Conservation (phyloP, 768 basidiomycete genomes). For the Psilocybe sp. region DNA sequence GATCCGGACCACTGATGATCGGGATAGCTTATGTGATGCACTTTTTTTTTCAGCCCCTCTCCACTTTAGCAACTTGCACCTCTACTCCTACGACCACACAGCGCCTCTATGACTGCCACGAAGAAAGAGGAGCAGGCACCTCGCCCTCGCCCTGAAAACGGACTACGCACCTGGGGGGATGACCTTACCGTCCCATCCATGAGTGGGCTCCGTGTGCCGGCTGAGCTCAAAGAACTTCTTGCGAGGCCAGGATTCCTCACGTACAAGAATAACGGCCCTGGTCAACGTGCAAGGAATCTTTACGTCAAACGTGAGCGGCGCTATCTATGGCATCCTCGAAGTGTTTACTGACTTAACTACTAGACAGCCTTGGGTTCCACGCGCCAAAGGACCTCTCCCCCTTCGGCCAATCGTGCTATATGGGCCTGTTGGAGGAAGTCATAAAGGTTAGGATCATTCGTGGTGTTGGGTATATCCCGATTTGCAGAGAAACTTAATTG, state of each 20-base stretch:
- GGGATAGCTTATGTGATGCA: too few relatives aligned
- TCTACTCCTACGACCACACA: too few relatives aligned
- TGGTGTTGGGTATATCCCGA: too few relatives aligned
- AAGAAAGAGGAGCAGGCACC: too few relatives aligned
- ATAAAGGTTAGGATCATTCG: slow-evolving; percentile 14
- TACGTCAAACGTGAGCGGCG: slow-evolving; percentile 21
- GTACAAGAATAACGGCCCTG: slow-evolving; percentile 15
- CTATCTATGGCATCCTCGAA: background rate
- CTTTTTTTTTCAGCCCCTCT: too few relatives aligned
- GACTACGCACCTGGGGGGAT: background rate
- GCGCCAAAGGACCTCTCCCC: slow-evolving; percentile 21
- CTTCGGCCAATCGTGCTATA: slow-evolving; percentile 25
- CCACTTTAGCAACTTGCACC: too few relatives aligned
- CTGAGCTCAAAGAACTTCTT: slow-evolving; percentile 25
- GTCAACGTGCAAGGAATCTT: slow-evolving; percentile 23
- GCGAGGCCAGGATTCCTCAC: slow-evolving; percentile 24
- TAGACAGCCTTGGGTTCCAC: slow-evolving; percentile 24
- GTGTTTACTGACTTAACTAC: too few relatives aligned
- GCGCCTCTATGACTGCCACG: too few relatives aligned
- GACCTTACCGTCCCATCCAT: background rate
- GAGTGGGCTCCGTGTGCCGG: slow-evolving; percentile 24
- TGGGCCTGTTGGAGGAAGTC: slow-evolving; percentile 19
- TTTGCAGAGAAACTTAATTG: background rate
- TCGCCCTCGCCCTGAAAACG: too few relatives aligned
- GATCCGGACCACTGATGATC: too few relatives aligned